Percentiles rank a stretch among this genome's conserved stretches.
These are phyloP conservation scores for Adansonia digitata DNA, from an alignment of 345 rosid genomes.

Conservation along the genomic window DNA sequence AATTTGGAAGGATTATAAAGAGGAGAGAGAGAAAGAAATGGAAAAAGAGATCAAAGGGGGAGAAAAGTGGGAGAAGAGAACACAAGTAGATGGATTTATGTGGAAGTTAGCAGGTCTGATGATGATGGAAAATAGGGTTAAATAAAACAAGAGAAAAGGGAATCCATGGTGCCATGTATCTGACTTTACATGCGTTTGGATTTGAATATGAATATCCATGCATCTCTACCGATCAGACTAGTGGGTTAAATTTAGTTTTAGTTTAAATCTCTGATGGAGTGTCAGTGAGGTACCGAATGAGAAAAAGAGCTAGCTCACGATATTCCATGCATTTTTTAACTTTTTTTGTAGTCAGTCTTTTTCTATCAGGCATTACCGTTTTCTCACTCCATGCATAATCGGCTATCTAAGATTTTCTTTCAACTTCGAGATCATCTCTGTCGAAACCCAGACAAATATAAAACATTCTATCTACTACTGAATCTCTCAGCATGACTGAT, in stretches of 20 bases:
- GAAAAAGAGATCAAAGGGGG: not conserved
- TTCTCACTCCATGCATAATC: conserved; percentile 6
- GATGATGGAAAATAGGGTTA: not conserved
- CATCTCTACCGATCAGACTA: not conserved
- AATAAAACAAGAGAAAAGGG: conserved; percentile 54
- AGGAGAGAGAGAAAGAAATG: not conserved
- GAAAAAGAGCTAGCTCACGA: conserved; percentile 38
- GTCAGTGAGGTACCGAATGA: conserved; percentile 58
- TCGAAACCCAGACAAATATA: not conserved
- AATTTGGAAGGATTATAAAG: conserved; percentile 55
- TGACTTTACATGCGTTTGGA: conserved; percentile 30
- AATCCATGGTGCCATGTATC: conserved; percentile 66
- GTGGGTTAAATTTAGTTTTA: conserved; percentile 5
- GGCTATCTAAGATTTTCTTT: not conserved
- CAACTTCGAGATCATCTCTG: not conserved
- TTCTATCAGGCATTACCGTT: not conserved
- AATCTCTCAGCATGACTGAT: not conserved
- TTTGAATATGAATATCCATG: conserved; percentile 10
- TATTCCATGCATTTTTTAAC: conserved; percentile 21
- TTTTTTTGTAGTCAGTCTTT: conserved; percentile 7
- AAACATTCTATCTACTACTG: not conserved
- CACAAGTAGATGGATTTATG: conserved; percentile 46
- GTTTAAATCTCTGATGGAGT: conserved; percentile 41
- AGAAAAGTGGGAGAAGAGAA: conserved; percentile 39
- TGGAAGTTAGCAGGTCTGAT: not conserved